These are phyloP conservation scores for Diospyros kaki DNA, from an alignment of 148 eudicot species.

Conservation along the genomic window DNA sequence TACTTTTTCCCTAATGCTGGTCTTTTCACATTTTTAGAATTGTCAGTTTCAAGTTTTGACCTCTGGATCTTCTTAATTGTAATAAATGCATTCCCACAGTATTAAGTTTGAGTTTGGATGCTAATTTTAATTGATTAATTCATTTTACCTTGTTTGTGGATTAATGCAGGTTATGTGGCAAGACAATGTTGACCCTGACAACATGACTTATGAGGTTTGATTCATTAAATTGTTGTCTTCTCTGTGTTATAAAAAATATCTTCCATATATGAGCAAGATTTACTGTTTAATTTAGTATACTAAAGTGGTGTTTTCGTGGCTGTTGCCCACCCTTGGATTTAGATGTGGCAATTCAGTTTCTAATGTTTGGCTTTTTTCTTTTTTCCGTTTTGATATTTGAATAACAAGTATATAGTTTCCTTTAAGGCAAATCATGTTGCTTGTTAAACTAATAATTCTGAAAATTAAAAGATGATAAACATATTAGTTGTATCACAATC, in stretches of 20 bases:
- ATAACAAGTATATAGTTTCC: not conserved
- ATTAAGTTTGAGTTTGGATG: not conserved
- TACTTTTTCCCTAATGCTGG: not conserved
- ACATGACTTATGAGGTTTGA: constrained; percentile 91
- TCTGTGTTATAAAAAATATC: not conserved
- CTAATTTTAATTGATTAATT: constrained; percentile 5
- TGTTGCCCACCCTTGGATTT: not conserved
- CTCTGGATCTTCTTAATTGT: not conserved
- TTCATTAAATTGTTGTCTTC: not conserved
- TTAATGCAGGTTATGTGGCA: constrained; percentile 69
- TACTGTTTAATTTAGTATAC: not conserved
- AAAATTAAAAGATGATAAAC: not conserved
- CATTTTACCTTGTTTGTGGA: constrained; percentile 5
- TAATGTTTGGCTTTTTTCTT: not conserved
- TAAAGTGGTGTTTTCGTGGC: not conserved
- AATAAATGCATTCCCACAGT: not conserved
- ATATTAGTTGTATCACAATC: not conserved
- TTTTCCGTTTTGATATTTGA: not conserved
- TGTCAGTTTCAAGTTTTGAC: not conserved
- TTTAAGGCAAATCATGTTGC: not conserved
- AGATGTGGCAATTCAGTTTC: not conserved
- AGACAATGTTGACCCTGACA: constrained; percentile 83
- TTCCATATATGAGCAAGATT: not conserved
- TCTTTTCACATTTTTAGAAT: not conserved
- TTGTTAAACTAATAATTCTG: not conserved